phyloP scores from a whole-genome alignment of 2,329 filamentous ascomycete species.

The Taxawa tesnikishii region DNA sequence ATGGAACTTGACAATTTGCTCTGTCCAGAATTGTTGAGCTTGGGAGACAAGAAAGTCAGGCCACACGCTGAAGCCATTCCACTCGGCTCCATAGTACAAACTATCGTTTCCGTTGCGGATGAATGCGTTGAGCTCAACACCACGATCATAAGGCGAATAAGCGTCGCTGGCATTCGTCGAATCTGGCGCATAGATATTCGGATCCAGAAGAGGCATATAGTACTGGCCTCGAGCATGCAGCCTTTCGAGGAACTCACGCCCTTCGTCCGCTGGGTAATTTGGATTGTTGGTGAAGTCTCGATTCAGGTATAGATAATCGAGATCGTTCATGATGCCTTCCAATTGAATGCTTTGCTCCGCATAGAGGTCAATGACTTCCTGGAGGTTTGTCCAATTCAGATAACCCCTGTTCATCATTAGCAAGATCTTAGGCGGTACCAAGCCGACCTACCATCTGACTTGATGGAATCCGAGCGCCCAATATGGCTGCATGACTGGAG shows the following conservation, averaged over 20 bases:
- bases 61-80: constrained; percentile 10
- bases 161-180: constrained; percentile 47
- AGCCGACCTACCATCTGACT: constrained; percentile 9
- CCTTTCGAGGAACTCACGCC: constrained; percentile 33
- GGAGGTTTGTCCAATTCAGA: constrained; percentile 52
- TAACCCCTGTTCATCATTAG: too few species aligned
- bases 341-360: constrained; percentile 37
- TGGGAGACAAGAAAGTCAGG: constrained; percentile 9
- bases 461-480: constrained; percentile 17
- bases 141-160: constrained; percentile 40
- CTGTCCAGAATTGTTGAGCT: constrained; percentile 14
- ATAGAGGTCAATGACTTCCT: constrained; percentile 41
- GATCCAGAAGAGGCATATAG: constrained; percentile 44
- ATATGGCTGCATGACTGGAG: constrained; percentile 13
- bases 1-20: constrained; percentile 12
- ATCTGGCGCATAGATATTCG: constrained; percentile 54
- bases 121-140: constrained; percentile 36
- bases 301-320: constrained; percentile 41
- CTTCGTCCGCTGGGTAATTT: constrained; percentile 34
- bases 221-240: constrained; percentile 41
- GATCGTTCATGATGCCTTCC: constrained; percentile 26
- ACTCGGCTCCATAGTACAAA: constrained; percentile 20
- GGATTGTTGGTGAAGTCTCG: constrained; percentile 44
- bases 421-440: too few species aligned
- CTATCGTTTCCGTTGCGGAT: constrained; percentile 43